A percentile compares a stretch with the other conserved stretches of the same genome.
These are phyloP conservation scores for Gilbertella persicaria DNA, from an alignment of 371 early-diverging fungal species.

Conservation along the genomic window DNA sequence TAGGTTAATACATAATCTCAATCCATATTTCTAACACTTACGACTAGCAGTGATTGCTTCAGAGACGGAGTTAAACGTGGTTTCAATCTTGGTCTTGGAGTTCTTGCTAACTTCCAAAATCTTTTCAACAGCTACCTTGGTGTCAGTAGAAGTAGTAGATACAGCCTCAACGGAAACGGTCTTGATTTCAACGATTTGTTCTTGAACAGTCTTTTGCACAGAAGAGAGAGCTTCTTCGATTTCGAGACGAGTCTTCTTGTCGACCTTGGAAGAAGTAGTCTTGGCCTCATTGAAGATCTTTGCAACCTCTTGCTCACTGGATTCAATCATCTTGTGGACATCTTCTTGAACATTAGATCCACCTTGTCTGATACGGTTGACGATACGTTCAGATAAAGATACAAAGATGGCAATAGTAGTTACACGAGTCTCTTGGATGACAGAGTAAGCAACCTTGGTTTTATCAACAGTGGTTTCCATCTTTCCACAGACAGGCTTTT, in stretches of 20 bases:
- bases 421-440: constrained; percentile 26
- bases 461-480: constrained; percentile 22
- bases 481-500: constrained; percentile 21
- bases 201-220: constrained; percentile 28
- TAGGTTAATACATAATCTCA: background rate
- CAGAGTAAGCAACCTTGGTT: constrained; percentile 28
- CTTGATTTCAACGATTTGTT: constrained; percentile 28
- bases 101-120: constrained; percentile 15
- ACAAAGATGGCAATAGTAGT: constrained; percentile 19
- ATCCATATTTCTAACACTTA: constrained; percentile 10
- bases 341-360: constrained; percentile 23
- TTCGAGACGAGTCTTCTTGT: constrained; percentile 24
- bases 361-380: constrained; percentile 22
- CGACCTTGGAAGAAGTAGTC: constrained; percentile 16
- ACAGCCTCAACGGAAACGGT: constrained; percentile 18
- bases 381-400: constrained; percentile 20
- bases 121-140: constrained; percentile 20
- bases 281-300: constrained; percentile 23
- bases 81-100: constrained; percentile 23
- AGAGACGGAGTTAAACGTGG: constrained; percentile 18
- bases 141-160: constrained; percentile 3
- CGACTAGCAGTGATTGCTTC: constrained; percentile 20
- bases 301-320: constrained; percentile 12
- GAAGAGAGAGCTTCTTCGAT: constrained; percentile 20
- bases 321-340: constrained; percentile 15